Base-by-base conservation (phyloP, 345 rosid species). In the Ceriops decandra region DNA sequence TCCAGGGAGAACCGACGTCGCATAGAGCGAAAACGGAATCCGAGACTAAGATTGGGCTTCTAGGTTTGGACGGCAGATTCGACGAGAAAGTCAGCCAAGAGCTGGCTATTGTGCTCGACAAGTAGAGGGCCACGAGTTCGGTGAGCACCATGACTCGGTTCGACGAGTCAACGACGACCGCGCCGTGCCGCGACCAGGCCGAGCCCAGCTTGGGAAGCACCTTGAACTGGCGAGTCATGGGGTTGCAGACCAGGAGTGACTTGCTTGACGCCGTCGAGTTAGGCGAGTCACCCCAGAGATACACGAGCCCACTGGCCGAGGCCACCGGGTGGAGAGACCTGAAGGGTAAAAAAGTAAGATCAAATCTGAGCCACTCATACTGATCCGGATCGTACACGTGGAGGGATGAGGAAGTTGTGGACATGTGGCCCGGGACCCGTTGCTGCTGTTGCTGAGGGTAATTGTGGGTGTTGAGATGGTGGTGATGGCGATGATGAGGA, bases 181-280 rank as follows among this genome's bases (percentile, higher is more conserved):
- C 80, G 11, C 97, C 98, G 72, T 93, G 98, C 5, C 86, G 82
- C 6, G 92, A 93, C 98, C 98, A 93, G 36, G 98, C 98, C 3
- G 97, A 90, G n/a, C 98, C 98, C 7, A 93, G 83, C 70, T 85
- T 89, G 36, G 98, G 98, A 56, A 93, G 75, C 6, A 86, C 87
- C 59, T 67, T 82, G 72, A 78, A 90, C 67, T 81, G 87, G 4
- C 90, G 85, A 66, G 92, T 88, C 80, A 92, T 49, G 0, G 96
- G 98, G 63, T 92, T 93, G 66, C 93, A 93, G n/a, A 82, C 93
- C 20, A 93, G 78, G 31, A 93, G 92, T 1, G 89, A 87, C 72
- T 89, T 90, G 69, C 71, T 76, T 2, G 92, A 74, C 42, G 82
- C 89, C 20, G 80, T 13, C 20, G 85, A 77, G 70, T 67, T 74